phyloP scores from a whole-genome alignment of 2,329 filamentous ascomycete genomes.

The Penicillium hesseltinei region DNA sequence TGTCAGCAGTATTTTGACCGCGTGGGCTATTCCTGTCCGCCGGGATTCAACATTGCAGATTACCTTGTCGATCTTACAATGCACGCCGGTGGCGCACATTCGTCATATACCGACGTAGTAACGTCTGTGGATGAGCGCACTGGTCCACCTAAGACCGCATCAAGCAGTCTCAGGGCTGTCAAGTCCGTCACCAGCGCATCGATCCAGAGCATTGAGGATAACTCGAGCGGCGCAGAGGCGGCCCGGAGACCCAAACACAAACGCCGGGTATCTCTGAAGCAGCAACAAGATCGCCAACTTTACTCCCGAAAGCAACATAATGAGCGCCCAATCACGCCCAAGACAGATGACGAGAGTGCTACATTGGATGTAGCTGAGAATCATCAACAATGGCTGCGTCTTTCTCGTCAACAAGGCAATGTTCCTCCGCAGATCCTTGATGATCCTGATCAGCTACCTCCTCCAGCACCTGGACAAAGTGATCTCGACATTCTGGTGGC shows the following conservation, averaged over 20 bases:
- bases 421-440: conserved; percentile 64
- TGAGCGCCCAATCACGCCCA: conserved; percentile 57
- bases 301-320: conserved; percentile 71
- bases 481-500: conserved; percentile 80
- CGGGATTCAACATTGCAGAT: conserved; percentile 98
- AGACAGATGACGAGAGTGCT: conserved; percentile 60
- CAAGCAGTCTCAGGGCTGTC: conserved; percentile 81
- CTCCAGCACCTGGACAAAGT: conserved; percentile 62
- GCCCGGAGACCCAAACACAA: conserved; percentile 65
- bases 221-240: conserved; percentile 60
- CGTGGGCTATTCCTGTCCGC: conserved; percentile 87
- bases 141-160: conserved; percentile 67
- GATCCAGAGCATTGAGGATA: conserved; percentile 68
- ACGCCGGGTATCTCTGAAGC: conserved; percentile 75
- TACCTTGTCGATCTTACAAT: conserved; percentile 97
- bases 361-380: conserved; percentile 51
- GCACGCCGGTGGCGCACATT: conserved; percentile 70
- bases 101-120: conserved; percentile 56
- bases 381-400: conserved; percentile 59
- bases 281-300: conserved; percentile 84
- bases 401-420: conserved; percentile 54
- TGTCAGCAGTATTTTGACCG: conserved; percentile 92
- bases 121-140: conserved; percentile 54
- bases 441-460: conserved; percentile 63
- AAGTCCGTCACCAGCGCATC: conserved; percentile 88